Percentiles rank a stretch among this genome's conserved stretches.
Evolutionary conservation across 192 early-diverging fungal species (phyloP).

Genomic region (Mortierella antarctica): DNA sequence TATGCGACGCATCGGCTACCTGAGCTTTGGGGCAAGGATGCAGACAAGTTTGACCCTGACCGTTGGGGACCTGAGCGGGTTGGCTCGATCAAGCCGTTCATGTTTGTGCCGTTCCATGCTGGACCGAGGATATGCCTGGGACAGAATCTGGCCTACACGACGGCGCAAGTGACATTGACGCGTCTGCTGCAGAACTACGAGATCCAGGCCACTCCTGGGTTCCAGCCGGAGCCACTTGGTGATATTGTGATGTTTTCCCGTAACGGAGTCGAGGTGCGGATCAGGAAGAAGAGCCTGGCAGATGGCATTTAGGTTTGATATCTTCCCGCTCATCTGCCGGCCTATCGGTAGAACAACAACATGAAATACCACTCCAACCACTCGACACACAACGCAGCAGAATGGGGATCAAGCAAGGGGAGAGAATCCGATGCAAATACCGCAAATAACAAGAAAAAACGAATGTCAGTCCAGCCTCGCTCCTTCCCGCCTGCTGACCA

Average conservation of each 20-base stretch:
- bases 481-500: no score
- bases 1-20: conserved; percentile 38
- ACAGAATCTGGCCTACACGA: conserved; percentile 59
- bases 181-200: conserved; percentile 42
- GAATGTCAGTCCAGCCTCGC: no score
- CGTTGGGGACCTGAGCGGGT: conserved; percentile 58
- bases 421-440: no score
- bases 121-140: conserved; percentile 68
- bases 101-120: conserved; percentile 61
- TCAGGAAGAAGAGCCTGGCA: conserved; percentile 16
- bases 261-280: conserved; percentile 32
- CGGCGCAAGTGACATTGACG: conserved; percentile 40
- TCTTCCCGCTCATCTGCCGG: background rate
- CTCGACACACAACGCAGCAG: no score
- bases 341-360: no score
- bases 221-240: conserved; percentile 16
- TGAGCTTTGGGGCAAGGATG: conserved; percentile 69
- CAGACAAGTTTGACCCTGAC: conserved; percentile 65
- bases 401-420: no score
- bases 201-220: conserved; percentile 25
- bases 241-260: conserved; percentile 52
- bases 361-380: no score
- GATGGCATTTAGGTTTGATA: conserved; percentile 12
- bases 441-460: no score
- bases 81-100: conserved; percentile 47